Evolutionary conservation across 2,329 filamentous ascomycete genomes (phyloP).

Genomic region (Pestalotiopsis sp.): DNA sequence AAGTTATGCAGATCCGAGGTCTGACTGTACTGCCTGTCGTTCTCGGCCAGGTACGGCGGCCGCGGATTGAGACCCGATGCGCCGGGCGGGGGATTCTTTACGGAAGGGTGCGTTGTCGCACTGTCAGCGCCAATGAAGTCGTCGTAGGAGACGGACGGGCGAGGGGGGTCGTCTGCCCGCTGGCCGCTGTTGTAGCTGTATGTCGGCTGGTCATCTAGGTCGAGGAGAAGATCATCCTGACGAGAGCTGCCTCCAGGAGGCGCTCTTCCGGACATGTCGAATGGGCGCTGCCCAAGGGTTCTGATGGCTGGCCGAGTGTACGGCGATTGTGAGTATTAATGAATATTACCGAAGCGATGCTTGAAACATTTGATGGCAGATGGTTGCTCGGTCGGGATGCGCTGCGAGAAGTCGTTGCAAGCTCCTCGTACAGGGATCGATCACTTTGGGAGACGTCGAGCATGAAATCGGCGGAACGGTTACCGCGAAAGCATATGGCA

Average conservation of each 20-base stretch:
- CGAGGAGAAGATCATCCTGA: constrained; percentile 64
- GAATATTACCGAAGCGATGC: neutral
- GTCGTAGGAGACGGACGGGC: constrained; percentile 92
- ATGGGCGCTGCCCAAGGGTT: neutral
- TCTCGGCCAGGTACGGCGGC: constrained; percentile 45
- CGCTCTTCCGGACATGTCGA: constrained; percentile 63
- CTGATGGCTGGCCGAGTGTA: neutral
- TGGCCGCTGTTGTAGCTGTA: constrained; percentile 50
- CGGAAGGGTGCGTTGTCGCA: constrained; percentile 50
- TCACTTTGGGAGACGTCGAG: neutral
- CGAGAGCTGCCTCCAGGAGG: constrained; percentile 51
- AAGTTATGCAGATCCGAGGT: constrained; percentile 86
- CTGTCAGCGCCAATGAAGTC: constrained; percentile 85
- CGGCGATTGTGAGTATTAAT: neutral
- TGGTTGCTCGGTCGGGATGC: neutral
- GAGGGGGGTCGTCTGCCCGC: constrained; percentile 56
- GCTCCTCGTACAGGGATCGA: constrained; percentile 6
- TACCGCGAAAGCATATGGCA: neutral
- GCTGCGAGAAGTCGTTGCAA: neutral
- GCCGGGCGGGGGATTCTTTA: constrained; percentile 39
- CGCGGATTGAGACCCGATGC: constrained; percentile 28
- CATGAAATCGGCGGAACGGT: constrained; percentile 1
- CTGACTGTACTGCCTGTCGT: constrained; percentile 64
- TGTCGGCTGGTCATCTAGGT: constrained; percentile 69
- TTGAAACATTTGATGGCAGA: constrained; percentile 4